phyloP scores from a whole-genome alignment of 768 basidiomycete species.

The Cystobasidiopsis lactophilus region DNA sequence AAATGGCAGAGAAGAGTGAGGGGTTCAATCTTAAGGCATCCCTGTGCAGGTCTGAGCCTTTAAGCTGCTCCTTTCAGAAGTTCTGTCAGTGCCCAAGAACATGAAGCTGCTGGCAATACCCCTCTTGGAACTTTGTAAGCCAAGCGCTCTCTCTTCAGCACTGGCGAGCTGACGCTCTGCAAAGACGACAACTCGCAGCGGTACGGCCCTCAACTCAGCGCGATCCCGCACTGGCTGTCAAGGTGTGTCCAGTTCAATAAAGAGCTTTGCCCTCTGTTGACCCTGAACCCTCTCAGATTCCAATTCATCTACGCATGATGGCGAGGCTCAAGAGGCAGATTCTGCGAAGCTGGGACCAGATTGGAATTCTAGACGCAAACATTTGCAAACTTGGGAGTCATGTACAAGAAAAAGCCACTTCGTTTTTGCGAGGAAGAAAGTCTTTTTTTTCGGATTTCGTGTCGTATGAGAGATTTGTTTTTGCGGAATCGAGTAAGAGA shows the following conservation, averaged over 20 bases:
- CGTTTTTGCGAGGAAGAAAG: too few species aligned
- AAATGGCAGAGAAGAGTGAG: constrained; percentile 87
- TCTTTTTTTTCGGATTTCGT: too few species aligned
- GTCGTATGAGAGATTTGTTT: too few species aligned
- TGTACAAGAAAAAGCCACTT: too few species aligned
- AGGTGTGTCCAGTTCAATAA: constrained; percentile 27
- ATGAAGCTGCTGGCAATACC: constrained; percentile 97
- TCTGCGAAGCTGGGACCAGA: neutral
- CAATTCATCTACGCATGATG: constrained; percentile 11
- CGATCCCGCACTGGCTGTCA: constrained; percentile 77
- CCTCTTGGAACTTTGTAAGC: constrained; percentile 83
- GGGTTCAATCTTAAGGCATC: constrained; percentile 23
- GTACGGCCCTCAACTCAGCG: constrained; percentile 20
- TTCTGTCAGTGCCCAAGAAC: constrained; percentile 89
- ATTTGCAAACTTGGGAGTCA: too few species aligned
- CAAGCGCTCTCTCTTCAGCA: constrained; percentile 21
- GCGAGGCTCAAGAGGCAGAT: neutral
- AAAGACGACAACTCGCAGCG: neutral
- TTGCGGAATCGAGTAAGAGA: too few species aligned
- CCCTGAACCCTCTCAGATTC: neutral
- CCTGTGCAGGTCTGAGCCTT: too few species aligned
- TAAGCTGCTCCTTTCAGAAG: constrained; percentile 35
- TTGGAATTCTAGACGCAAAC: too few species aligned
- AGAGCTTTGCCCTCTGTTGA: neutral
- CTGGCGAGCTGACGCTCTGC: neutral